Conservation (phyloP, 2,329 filamentous ascomycete genomes). For the Chalara sp. region DNA sequence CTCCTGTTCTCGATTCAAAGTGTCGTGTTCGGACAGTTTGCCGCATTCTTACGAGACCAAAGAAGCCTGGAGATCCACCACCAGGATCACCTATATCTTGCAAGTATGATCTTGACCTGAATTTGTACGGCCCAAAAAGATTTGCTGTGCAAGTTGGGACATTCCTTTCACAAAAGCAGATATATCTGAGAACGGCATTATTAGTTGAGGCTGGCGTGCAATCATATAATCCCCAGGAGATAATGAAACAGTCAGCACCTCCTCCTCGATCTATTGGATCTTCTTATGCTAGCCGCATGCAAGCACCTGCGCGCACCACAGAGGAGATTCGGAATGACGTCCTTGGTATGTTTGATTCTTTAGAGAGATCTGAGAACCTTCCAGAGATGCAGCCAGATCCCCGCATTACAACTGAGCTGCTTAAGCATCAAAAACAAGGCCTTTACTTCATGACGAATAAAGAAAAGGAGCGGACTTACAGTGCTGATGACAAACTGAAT, state of each 20-base stretch:
- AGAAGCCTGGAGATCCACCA: slow-evolving; percentile 50
- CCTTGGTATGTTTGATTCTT: slow-evolving; percentile 78
- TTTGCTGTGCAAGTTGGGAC: slow-evolving; percentile 59
- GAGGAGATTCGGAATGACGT: slow-evolving; percentile 86
- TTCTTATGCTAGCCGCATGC: slow-evolving; percentile 28
- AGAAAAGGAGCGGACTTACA: slow-evolving; percentile 59
- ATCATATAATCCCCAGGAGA: slow-evolving; percentile 68
- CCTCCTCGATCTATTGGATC: slow-evolving; percentile 24
- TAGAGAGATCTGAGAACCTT: slow-evolving; percentile 69
- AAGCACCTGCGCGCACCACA: slow-evolving; percentile 50
- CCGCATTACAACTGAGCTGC: slow-evolving; percentile 58
- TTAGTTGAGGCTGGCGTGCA: slow-evolving; percentile 61
- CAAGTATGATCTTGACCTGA: slow-evolving; percentile 59
- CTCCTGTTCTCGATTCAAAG: slow-evolving; percentile 64
- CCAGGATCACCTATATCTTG: slow-evolving; percentile 56
- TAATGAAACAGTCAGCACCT: slow-evolving; percentile 18
- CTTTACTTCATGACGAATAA: slow-evolving; percentile 78
- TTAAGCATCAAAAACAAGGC: slow-evolving; percentile 85
- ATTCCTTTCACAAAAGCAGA: slow-evolving; percentile 56
- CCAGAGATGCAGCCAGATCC: slow-evolving; percentile 62
- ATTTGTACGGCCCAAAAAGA: slow-evolving; percentile 71
- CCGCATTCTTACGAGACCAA: slow-evolving; percentile 61
- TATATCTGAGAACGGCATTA: slow-evolving; percentile 61
- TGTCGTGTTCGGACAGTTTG: slow-evolving; percentile 64
- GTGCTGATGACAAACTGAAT: slow-evolving; percentile 51